These are phyloP conservation scores for Tricholoma hemisulphureum DNA, from an alignment of 768 basidiomycete genomes.

Conservation along the genomic window DNA sequence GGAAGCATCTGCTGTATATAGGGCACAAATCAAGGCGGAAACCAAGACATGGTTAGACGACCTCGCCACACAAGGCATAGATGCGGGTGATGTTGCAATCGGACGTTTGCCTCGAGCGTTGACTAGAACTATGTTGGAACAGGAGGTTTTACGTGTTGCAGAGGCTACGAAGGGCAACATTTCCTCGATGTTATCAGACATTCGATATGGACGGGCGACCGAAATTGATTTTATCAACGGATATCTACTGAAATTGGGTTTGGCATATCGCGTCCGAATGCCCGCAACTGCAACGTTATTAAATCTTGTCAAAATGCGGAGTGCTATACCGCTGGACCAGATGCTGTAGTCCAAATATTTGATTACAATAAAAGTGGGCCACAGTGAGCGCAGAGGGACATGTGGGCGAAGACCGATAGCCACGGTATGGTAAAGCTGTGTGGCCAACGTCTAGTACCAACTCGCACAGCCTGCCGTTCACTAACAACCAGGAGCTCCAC, in stretches of 20 bases:
- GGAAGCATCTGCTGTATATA: conserved; percentile 71
- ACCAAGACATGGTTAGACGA: conserved; percentile 32
- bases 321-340: conserved; percentile 53
- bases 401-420: too few relatives aligned
- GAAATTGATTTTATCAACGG: conserved; percentile 87
- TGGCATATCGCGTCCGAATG: conserved; percentile 53
- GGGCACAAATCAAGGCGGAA: conserved; percentile 46
- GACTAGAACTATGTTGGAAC: conserved; percentile 42
- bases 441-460: conserved; percentile 1
- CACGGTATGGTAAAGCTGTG: background rate
- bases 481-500: background rate
- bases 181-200: conserved; percentile 79
- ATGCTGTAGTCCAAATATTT: conserved; percentile 22
- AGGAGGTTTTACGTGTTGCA: conserved; percentile 60
- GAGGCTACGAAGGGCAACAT: conserved; percentile 60
- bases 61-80: conserved; percentile 26
- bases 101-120: conserved; percentile 49
- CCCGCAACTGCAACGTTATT: conserved; percentile 55
- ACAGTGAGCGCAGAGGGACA: too few relatives aligned
- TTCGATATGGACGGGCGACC: conserved; percentile 58
- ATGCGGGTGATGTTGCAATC: conserved; percentile 24
- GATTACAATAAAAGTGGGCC: background rate
- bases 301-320: conserved; percentile 60
- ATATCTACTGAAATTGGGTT: conserved; percentile 66
- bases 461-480: conserved; percentile 1